These are phyloP conservation scores for Omphalotus guepiniiformis DNA, from an alignment of 768 basidiomycete species.

Conservation along the genomic window DNA sequence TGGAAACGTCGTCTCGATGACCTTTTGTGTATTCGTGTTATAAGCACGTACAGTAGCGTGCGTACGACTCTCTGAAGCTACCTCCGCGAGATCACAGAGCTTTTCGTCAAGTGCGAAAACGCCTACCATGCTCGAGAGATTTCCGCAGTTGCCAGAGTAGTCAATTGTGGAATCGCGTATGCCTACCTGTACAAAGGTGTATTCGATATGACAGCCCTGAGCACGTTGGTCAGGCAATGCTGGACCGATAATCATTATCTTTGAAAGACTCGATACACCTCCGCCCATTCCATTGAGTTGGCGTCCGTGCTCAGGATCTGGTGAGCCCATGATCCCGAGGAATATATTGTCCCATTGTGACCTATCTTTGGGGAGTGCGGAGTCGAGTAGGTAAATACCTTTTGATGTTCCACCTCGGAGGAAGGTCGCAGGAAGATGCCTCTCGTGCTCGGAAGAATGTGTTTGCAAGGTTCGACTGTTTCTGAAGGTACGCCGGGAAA, in stretches of 20 bases:
- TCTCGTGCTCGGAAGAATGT: too few species aligned
- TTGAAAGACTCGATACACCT: constrained; percentile 70
- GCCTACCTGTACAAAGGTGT: constrained; percentile 66
- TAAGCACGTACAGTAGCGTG: constrained; percentile 50
- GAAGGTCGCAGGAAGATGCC: constrained; percentile 48
- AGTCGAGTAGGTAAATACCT: constrained; percentile 60
- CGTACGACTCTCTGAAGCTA: not conserved
- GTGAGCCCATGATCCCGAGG: constrained; percentile 77
- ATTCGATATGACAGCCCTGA: constrained; percentile 55
- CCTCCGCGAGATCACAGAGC: constrained; percentile 22
- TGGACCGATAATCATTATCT: constrained; percentile 61
- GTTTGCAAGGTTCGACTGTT: too few species aligned
- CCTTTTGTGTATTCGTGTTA: constrained; percentile 71
- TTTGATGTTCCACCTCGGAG: constrained; percentile 76
- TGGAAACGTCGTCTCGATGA: constrained; percentile 70
- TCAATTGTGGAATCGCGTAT: constrained; percentile 59
- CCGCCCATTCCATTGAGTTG: constrained; percentile 84
- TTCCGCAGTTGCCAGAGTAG: constrained; percentile 73
- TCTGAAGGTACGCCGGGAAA: too few species aligned
- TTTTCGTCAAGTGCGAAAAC: constrained; percentile 69
- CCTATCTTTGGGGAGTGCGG: constrained; percentile 46
- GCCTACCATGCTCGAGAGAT: constrained; percentile 69
- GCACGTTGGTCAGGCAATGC: constrained; percentile 33
- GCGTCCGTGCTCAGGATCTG: constrained; percentile 60
- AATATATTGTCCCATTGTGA: constrained; percentile 59